Conservation (phyloP, 352 stramenopile species). For the Phytophthora palmivora region DNA sequence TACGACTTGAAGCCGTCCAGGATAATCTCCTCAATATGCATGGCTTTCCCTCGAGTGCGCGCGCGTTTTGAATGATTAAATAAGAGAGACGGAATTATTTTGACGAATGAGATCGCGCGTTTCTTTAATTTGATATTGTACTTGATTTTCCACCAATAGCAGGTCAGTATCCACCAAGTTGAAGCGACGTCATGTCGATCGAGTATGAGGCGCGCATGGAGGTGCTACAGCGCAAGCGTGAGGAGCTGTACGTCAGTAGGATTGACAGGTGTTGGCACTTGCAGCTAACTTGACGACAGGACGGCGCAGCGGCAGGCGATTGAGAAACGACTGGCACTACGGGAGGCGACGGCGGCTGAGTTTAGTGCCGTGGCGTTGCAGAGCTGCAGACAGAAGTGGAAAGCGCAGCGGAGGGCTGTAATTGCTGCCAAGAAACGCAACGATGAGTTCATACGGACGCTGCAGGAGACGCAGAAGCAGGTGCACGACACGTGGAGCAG, state of each 20-base stretch:
- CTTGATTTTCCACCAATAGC: neutral
- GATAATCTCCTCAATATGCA: conserved; percentile 99
- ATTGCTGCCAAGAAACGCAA: conserved; percentile 61
- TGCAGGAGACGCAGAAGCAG: conserved; percentile 62
- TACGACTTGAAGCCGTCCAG: conserved; percentile 99
- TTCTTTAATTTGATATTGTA: neutral
- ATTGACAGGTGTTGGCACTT: neutral
- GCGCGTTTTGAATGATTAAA: conserved; percentile 12
- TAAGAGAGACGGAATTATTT: neutral
- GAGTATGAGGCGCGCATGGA: conserved; percentile 74
- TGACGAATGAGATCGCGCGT: neutral
- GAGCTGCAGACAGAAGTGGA: conserved; percentile 71
- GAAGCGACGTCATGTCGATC: conserved; percentile 54
- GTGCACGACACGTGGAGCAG: conserved; percentile 52
- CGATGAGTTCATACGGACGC: conserved; percentile 62
- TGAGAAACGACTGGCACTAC: conserved; percentile 75
- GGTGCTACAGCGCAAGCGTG: conserved; percentile 51
- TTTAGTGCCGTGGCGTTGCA: conserved; percentile 75
- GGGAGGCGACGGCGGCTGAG: conserved; percentile 79
- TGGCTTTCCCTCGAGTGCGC: conserved; percentile 41
- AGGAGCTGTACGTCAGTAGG: conserved; percentile 59
- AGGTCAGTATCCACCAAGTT: conserved; percentile 4
- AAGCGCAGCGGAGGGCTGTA: conserved; percentile 47
- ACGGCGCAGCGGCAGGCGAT: conserved; percentile 60
- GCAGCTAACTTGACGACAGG: conserved; percentile 30